Evolutionary conservation across 2,329 filamentous ascomycete genomes (phyloP).

Genomic region (Capronia coronata): DNA sequence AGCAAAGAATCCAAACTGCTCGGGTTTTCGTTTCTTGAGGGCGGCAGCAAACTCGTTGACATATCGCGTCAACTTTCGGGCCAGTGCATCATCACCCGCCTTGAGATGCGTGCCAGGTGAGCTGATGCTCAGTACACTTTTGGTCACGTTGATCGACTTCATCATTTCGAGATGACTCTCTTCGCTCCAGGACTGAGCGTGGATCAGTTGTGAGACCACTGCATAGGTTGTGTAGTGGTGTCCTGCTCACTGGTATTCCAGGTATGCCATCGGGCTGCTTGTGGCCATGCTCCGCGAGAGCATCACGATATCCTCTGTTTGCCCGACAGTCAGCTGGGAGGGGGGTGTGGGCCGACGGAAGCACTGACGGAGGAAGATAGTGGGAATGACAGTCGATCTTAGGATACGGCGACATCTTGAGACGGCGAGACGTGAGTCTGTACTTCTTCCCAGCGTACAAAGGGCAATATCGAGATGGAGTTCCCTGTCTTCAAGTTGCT

Average conservation of each 20-base stretch:
- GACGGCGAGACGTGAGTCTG: background rate
- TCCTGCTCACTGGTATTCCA: constrained; percentile 21
- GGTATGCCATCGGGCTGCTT: constrained; percentile 27
- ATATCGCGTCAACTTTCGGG: constrained; percentile 35
- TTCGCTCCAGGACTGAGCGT: constrained; percentile 41
- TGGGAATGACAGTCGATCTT: constrained; percentile 28
- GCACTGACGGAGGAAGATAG: constrained; percentile 21
- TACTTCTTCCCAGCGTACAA: background rate
- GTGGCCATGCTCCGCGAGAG: constrained; percentile 24
- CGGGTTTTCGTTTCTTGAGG: constrained; percentile 28
- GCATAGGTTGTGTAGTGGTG: background rate
- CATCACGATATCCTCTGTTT: constrained; percentile 25
- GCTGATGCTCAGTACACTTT: constrained; percentile 50
- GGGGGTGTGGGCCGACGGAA: too few species aligned
- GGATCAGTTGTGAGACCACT: background rate
- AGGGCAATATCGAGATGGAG: background rate
- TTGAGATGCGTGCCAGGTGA: constrained; percentile 48
- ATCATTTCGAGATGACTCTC: constrained; percentile 47
- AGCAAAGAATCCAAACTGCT: constrained; percentile 49
- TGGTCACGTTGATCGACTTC: constrained; percentile 44
- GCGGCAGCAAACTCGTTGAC: constrained; percentile 31
- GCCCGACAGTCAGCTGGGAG: too few species aligned
- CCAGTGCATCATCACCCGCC: constrained; percentile 35
- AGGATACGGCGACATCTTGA: constrained; percentile 17
- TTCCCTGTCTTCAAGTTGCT: too few species aligned